Evolutionary conservation across 2,329 filamentous ascomycete genomes (phyloP), one percentile per base, ranked within the genome.

Genomic region (Fusarium napiforme): DNA sequence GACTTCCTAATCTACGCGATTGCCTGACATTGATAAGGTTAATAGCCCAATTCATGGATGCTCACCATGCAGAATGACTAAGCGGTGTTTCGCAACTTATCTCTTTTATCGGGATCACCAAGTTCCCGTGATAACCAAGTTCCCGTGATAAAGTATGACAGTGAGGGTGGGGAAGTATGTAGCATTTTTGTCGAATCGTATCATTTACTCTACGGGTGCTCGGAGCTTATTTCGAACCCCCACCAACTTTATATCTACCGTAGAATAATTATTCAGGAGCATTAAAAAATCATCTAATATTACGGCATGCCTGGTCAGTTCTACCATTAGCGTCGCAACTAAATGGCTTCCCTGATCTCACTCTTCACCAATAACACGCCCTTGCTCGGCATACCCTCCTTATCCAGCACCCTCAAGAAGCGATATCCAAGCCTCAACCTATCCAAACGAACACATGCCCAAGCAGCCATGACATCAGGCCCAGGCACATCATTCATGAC

Each of bases 401-500:
- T 43, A 12, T 45, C 56, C 5, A 69, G 0, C 19, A 69, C 15
- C 11, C 67, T 57, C 12, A 69, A 19, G 1, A 69, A 69, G 1
- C 67, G 65, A 18, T 69, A 69, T 2, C 65, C 67, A 18, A 69
- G 34, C 23, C 65, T 69, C 12, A 69, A 1, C 12, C 65, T 43
- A 5, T 69, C 50, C 4, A 69, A 15, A 2, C 58, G 58, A 16
- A 69, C 58, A 36, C 64, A 69, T 5, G 64, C 49, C 66, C 66
- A 69, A 10, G 66, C 58, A 8, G 49, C 58, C 58, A 69, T 64
- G 0, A 64, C 43, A 18, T 69, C 66, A 11, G 49, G 36, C 1
- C 64, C 64, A 9, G 58, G 64, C 4, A 69, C 50, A n/a, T 69
- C 66, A n/a, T 32, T 57, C 66, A 69, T 69, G 3, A 69, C 43